Conservation (phyloP, 2,329 filamentous ascomycete genomes). For the Arthrobotrys musiformis region DNA sequence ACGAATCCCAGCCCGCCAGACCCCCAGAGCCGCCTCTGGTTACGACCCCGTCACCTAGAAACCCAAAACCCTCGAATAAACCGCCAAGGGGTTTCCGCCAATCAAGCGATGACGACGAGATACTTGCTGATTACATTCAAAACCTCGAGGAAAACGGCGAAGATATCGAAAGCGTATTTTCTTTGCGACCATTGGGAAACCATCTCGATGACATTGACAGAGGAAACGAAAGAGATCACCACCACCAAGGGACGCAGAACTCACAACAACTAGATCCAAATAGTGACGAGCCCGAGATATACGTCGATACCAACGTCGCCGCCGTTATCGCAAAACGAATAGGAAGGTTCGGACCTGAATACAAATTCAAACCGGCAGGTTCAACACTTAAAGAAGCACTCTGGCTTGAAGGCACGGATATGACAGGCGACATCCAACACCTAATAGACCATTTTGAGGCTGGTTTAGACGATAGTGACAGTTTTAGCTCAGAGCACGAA, state of each 20-base stretch:
- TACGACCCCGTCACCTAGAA: not conserved
- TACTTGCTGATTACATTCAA: conserved; percentile 33
- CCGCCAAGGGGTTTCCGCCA: not conserved
- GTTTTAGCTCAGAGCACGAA: not conserved
- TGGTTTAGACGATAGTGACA: not conserved
- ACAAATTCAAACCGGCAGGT: conserved; percentile 39
- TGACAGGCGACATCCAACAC: conserved; percentile 35
- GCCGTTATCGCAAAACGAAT: conserved; percentile 24
- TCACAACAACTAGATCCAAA: not conserved
- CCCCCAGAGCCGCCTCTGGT: not conserved
- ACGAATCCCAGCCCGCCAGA: not conserved
- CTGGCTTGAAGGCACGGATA: conserved; percentile 41
- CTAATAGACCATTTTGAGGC: conserved; percentile 47
- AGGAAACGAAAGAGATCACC: not conserved
- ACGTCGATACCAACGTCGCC: conserved; percentile 9
- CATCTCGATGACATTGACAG: conserved; percentile 11
- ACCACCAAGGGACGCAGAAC: not conserved
- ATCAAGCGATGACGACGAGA: conserved; percentile 21
- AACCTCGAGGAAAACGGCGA: conserved; percentile 39
- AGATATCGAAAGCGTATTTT: not conserved
- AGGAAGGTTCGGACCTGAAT: conserved; percentile 17
- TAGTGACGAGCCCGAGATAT: not conserved
- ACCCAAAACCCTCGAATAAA: not conserved
- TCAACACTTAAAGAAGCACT: conserved; percentile 29
- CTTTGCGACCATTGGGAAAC: conserved; percentile 24